Evolutionary conservation across 257 asterid genomes (phyloP), one percentile per base, ranked within the genome.

Genomic region (Capsicum baccatum): DNA sequence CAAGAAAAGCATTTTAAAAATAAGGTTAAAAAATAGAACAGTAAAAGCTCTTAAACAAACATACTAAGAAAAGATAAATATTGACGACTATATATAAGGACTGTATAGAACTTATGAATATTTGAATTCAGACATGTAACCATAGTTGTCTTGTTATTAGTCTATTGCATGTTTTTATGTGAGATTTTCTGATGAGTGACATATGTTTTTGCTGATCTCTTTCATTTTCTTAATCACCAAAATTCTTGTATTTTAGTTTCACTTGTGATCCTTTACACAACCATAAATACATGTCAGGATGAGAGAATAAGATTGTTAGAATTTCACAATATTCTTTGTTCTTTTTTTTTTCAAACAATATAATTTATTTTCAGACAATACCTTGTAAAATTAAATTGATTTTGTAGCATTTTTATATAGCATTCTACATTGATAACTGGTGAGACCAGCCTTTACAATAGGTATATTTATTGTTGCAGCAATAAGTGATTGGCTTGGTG

Each of bases 401-500:
- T 78, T 74, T 87, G 16, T 62, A 79, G 71, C 56, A 13, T 57
- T 63, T 84, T 19, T 83, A 60, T 47, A 79, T 83, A 94, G 98
- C 98, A 83, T 96, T 94, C 92, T 96, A 94, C 87, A 89, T 84
- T 73, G 94, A 92, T 88, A 90, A 92, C 84, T 89, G 97, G 95
- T 96, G 98, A 98, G 98, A 80, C 94, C 99, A 0, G 79, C 90
- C 76, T 93, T 89, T 39, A 92, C 99, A 33, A 91, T 97, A 39
- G 93, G 93, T 67, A 94, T 96, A 79, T 96, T 96, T 82, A 68
- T 94, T 68, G 92, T 91, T 33, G 99, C 99, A 17, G 94, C 98
- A 57, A 78, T 94, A 73, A 96, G 98, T 9, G 99, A 96, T 92
- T 96, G 99, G 98, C 98, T 94, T 82, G 98, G 94, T 86, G 98